These are phyloP conservation scores for Cladophialophora carrionii DNA, from an alignment of 2,329 filamentous ascomycete genomes.

Conservation along the genomic window DNA sequence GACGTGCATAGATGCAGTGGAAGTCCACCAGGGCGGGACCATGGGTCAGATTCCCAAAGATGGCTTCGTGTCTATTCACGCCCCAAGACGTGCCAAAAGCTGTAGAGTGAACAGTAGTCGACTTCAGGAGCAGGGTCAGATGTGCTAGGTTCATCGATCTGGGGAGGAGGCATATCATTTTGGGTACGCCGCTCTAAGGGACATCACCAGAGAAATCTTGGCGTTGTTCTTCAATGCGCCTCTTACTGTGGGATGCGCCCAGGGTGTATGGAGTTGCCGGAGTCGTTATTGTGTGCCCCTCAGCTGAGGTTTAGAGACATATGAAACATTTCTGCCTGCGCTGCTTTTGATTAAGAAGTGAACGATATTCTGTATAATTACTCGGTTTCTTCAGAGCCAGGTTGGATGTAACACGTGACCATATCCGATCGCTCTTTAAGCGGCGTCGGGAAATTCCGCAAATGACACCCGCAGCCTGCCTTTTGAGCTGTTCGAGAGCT, in stretches of 20 bases:
- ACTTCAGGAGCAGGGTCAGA: too few species aligned
- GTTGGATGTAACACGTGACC: background rate
- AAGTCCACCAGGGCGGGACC: background rate
- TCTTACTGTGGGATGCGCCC: too few species aligned
- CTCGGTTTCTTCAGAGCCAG: background rate
- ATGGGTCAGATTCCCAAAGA: background rate
- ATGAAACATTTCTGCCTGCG: background rate
- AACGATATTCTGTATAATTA: background rate
- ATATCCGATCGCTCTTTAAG: background rate
- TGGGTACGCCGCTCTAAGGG: background rate
- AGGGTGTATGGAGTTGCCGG: background rate
- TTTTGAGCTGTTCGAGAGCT: conserved; percentile 1
- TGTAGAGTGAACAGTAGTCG: too few species aligned
- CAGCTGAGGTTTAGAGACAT: background rate
- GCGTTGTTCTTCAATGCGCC: background rate
- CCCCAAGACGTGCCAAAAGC: too few species aligned
- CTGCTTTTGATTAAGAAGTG: background rate
- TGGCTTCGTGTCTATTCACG: background rate
- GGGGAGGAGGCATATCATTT: too few species aligned
- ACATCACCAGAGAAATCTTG: background rate
- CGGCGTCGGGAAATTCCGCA: background rate
- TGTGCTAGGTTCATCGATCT: too few species aligned
- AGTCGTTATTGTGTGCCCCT: background rate
- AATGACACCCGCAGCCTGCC: background rate
- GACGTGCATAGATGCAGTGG: background rate